phyloP scores from a whole-genome alignment of 768 basidiomycete genomes.

The Strobilomyces dryophilus region DNA sequence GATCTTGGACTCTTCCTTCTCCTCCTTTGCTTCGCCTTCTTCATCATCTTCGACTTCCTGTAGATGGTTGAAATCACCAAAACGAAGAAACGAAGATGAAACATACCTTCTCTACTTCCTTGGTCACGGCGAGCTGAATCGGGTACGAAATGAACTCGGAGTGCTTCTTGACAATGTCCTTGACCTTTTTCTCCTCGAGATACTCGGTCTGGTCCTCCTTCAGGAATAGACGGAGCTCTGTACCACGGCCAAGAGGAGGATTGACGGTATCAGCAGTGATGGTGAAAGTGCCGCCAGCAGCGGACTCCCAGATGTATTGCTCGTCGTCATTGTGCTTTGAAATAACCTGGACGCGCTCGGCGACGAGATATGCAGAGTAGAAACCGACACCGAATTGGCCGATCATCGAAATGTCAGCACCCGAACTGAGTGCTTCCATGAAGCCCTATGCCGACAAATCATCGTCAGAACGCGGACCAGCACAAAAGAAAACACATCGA shows the following conservation, averaged over 20 bases:
- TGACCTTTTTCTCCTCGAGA: conserved; percentile 98
- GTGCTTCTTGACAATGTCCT: conserved; percentile 99
- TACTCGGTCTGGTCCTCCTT: conserved; percentile 99
- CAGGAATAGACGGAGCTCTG: conserved; percentile 86
- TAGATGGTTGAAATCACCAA: conserved; percentile 1
- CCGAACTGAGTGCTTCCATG: conserved; percentile 96
- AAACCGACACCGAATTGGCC: conserved; percentile 99
- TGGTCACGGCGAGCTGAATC: conserved; percentile 96
- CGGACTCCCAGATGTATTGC: conserved; percentile 99
- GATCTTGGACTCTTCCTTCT: conserved; percentile 72
- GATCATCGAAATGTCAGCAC: conserved; percentile 93
- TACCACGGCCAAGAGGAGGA: conserved; percentile 89
- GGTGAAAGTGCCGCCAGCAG: conserved; percentile 98
- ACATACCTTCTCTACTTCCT: conserved; percentile 97
- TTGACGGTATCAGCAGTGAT: conserved; percentile 92
- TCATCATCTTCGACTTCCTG: conserved; percentile 88
- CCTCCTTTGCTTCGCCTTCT: conserved; percentile 69
- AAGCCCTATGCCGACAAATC: conserved; percentile 60
- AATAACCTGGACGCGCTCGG: conserved; percentile 97
- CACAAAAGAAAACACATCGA: conserved; percentile 25
- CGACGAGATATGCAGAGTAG: conserved; percentile 99
- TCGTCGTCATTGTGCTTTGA: conserved; percentile 99
- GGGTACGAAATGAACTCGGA: conserved; percentile 99
- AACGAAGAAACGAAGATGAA: background rate
- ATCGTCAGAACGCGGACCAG: conserved; percentile 7